Evolutionary conservation across 306 rosid genomes (phyloP), one percentile per base, ranked within the genome.

Genomic region (Astragalus membranaceus): DNA sequence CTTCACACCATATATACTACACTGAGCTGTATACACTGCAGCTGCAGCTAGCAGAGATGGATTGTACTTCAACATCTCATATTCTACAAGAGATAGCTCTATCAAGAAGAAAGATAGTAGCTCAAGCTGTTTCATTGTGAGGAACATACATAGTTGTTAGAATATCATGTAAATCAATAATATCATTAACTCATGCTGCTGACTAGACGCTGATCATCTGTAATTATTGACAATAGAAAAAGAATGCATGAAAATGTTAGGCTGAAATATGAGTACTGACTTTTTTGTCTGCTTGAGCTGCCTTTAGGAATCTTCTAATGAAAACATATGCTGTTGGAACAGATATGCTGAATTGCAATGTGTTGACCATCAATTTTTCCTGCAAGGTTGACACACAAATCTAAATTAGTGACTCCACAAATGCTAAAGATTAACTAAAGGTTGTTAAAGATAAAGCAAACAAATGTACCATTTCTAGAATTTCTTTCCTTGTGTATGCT

Each of bases 21-120:
- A 89, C 7, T 89, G 96, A 54, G 96, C 95, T 1, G 96, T 52
- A 41, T 88, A 91, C 60, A 86, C 88, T 30, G 99, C 99, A n/a
- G 95, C 85, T 8, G 97, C 99, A 23, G 99, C 96, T 12, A 89
- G 54, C 53, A 86, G 29, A 35, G 99, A 95, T 41, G 99, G 95
- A 13, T 89, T 82, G 71, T 81, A 95, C 80, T 87, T 85, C 57
- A 95, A 76, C 97, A 89, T 95, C 74, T 86, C 88, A 42, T 85
- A 91, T 79, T 95, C 97, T 66, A 91, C 97, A 0, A 95, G 88
- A 39, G 91, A 87, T 32, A 95, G 96, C 83, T 95, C 99, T 5
- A 89, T 74, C 79, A 95, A 67, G 91, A 95, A 95, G 88, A 89
- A 95, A 29, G 96, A 87, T 12, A 89, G 75, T 7, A 79, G 70